A percentile compares a stretch with the other conserved stretches of the same genome.
phyloP scores from a whole-genome alignment of 176 grass and related monocot species.

The Cenchrus americanus region DNA sequence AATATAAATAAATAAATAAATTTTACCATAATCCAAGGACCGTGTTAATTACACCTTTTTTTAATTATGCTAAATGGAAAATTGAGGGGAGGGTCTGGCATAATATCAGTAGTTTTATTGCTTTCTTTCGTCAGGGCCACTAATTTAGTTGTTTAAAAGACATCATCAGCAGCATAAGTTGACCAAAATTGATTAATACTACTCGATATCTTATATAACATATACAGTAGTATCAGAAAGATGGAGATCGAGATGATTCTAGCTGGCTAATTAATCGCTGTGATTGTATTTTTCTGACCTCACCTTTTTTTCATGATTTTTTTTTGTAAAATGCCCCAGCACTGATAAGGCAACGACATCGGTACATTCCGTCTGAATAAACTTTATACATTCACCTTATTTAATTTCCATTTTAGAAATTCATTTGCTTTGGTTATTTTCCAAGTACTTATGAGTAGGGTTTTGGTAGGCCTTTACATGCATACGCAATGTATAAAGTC shows the following conservation, averaged over 20 bases:
- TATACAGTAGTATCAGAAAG: background rate
- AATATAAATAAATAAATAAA: too few species aligned
- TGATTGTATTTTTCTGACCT: background rate
- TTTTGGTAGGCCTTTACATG: too few species aligned
- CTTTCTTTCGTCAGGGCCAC: slow-evolving; percentile 25
- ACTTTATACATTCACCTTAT: too few species aligned
- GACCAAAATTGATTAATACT: slow-evolving; percentile 4
- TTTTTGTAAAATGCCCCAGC: background rate
- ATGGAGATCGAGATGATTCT: background rate
- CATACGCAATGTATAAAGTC: too few species aligned
- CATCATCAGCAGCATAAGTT: slow-evolving; percentile 23
- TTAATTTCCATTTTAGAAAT: too few species aligned
- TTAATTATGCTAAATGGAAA: background rate
- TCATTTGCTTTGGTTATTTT: too few species aligned
- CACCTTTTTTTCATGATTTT: background rate
- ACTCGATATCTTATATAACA: background rate
- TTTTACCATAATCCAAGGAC: too few species aligned
- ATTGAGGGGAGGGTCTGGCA: background rate
- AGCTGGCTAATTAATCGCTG: background rate
- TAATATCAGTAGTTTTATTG: slow-evolving; percentile 2
- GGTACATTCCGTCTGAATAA: too few species aligned
- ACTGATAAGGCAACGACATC: too few species aligned
- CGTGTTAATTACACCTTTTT: too few species aligned
- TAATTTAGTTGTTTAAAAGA: slow-evolving; percentile 35
- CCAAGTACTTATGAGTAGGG: too few species aligned